Evolutionary conservation across 352 stramenopile species (phyloP).

Genomic region (Pythium phragmiticola): DNA sequence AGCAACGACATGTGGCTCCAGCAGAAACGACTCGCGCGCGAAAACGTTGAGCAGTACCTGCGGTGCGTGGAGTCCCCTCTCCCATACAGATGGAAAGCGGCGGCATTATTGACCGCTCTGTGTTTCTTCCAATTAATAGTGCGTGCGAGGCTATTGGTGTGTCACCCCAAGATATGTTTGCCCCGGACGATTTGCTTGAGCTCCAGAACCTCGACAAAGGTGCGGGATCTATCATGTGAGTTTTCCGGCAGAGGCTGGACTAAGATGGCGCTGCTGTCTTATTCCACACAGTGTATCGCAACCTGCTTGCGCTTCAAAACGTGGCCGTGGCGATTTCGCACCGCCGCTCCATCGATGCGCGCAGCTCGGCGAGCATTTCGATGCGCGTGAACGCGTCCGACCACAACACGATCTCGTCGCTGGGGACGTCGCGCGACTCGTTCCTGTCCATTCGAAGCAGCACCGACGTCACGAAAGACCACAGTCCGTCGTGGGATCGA

Average conservation of each 20-base stretch:
- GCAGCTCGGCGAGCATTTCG: slow-evolving; percentile 49
- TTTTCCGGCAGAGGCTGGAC: neutral
- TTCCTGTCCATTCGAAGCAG: slow-evolving; percentile 43
- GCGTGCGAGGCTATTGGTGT: slow-evolving; percentile 72
- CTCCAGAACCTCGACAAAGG: slow-evolving; percentile 64
- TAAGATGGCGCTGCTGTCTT: neutral
- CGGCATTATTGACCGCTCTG: neutral
- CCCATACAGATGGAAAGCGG: neutral
- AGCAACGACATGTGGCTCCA: slow-evolving; percentile 30
- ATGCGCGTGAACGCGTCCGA: slow-evolving; percentile 11
- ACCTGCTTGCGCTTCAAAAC: slow-evolving; percentile 72
- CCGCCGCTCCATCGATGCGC: slow-evolving; percentile 77
- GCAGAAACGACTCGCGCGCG: slow-evolving; percentile 27
- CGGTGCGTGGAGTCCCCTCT: slow-evolving; percentile 33
- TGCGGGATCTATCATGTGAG: slow-evolving; percentile 15
- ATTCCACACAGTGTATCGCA: slow-evolving; percentile 59
- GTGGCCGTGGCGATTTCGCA: slow-evolving; percentile 74
- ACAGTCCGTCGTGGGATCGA: slow-evolving; percentile 61
- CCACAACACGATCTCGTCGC: slow-evolving; percentile 11
- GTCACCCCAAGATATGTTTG: slow-evolving; percentile 52
- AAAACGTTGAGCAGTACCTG: slow-evolving; percentile 69
- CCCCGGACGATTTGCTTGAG: slow-evolving; percentile 70
- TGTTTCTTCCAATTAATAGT: slow-evolving; percentile 27
- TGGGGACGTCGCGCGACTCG: slow-evolving; percentile 18
- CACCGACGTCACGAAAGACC: slow-evolving; percentile 31